Evolutionary conservation across 1,284 basidiomycete genomes (phyloP), one percentile per base, ranked within the genome.

Genomic region (Termitomyces sp.): DNA sequence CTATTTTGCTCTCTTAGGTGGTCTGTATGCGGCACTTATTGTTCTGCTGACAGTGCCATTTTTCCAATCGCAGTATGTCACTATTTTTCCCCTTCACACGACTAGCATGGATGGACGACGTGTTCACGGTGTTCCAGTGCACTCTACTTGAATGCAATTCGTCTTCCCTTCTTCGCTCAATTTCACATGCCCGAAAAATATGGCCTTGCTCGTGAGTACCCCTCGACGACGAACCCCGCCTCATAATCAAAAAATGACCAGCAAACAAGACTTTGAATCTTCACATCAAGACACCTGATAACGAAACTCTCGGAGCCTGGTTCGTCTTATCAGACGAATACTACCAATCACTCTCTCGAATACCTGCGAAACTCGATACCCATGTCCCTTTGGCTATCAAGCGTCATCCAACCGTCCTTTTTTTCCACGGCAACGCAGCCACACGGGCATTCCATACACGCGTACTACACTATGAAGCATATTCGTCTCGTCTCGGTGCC

Each of bases 341-440:
- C 61, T 90, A 90, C 69, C 79, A 78, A 28, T 66, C 74, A 1
- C 67, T 80, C 33, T 72, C 70, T n/a, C 53, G 63, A 3, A 66
- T 73, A 45, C 71, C 71, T 33, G 40, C 69, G 7, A 61, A 71
- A 26, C 61, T 73, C 26, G 65, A 72, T 1, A 63, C 70, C 15
- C 74, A 76, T 63, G 53, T 77, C 61, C 38, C 64, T 61, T 48
- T 69, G 26, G 87, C 92, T 1, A 69, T 94, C 15, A 69, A 71
- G 10, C 61, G 70, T 0, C 72, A 79, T n/a, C 91, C 91, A 0
- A 94, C 89, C 0, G 74, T 96, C 30, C 75, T 97, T 26, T 95
- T 92, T 71, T 79, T 96, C 53, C 96, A 98, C 62, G 96, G 95
- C 10, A 97, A 97, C 62, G 90, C 84, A 1, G 90, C 79, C 3